These are phyloP conservation scores for Cunninghamia lanceolata DNA, from an alignment of 75 land plant genomes.

Conservation along the genomic window DNA sequence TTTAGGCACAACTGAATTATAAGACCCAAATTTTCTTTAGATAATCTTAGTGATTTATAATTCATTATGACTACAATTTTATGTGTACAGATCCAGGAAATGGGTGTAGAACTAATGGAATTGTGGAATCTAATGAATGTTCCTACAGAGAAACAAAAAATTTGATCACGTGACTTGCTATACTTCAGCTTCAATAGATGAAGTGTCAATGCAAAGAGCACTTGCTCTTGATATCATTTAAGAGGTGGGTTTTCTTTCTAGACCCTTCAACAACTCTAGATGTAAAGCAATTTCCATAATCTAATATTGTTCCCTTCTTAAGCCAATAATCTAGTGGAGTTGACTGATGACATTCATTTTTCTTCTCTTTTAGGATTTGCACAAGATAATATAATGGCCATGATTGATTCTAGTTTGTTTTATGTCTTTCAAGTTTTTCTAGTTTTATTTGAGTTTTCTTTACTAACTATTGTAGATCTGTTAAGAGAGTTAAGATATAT, in stretches of 20 bases:
- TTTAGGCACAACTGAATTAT: background rate
- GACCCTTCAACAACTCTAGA: background rate
- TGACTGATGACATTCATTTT: constrained; percentile 1
- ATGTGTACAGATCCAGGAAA: background rate
- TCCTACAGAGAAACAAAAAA: constrained; percentile 34
- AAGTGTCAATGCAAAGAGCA: constrained; percentile 28
- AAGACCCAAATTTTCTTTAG: background rate
- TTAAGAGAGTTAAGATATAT: too few relatives aligned
- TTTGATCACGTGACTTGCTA: constrained; percentile 48
- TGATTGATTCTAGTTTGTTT: constrained; percentile 36
- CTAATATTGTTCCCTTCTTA: background rate
- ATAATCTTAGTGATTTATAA: background rate
- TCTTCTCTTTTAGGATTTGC: constrained; percentile 15
- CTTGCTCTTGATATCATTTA: constrained; percentile 41
- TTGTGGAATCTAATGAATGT: too few relatives aligned
- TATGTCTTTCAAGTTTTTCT: background rate
- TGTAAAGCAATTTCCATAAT: background rate
- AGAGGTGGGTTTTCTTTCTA: constrained; percentile 21
- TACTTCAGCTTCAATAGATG: constrained; percentile 26
- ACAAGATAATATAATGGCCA: constrained; percentile 19
- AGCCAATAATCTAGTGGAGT: background rate
- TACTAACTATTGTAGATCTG: background rate
- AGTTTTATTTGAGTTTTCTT: background rate
- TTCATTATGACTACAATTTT: background rate
- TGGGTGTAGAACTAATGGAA: background rate